A percentile compares a stretch with the other conserved stretches of the same genome.
Evolutionary conservation across 495 filamentous ascomycete species (phyloP).

Genomic region (Cryomyces minteri): DNA sequence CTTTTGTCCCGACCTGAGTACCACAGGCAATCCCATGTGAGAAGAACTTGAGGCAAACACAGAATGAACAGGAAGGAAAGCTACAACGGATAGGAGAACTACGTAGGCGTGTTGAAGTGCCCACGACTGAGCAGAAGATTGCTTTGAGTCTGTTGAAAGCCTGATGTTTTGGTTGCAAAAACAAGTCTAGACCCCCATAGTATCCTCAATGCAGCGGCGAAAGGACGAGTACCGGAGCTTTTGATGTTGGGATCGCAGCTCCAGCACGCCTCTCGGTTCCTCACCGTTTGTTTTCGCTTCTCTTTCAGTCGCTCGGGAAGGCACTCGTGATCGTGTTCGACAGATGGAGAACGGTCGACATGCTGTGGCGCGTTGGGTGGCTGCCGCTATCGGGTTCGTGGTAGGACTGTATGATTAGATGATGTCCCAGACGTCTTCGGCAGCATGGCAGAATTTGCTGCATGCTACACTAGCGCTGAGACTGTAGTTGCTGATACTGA

Average conservation of each 20-base stretch:
- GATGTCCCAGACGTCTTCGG: constrained; percentile 91
- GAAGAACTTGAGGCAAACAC: no score
- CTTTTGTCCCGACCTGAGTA: no score
- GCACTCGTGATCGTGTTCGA: no score
- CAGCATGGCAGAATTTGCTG: constrained; percentile 98
- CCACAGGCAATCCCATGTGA: no score
- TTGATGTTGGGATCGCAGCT: constrained; percentile 36
- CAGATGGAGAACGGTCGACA: no score
- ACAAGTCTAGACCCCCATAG: constrained; percentile 42
- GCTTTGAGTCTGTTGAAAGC: constrained; percentile 67
- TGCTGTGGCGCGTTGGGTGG: no score
- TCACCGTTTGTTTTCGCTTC: background rate
- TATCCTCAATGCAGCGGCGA: constrained; percentile 20
- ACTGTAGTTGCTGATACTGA: constrained; percentile 95
- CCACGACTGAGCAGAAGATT: constrained; percentile 14
- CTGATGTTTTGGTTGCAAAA: constrained; percentile 71
- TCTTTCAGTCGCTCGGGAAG: background rate
- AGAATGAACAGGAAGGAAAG: no score
- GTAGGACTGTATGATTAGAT: constrained; percentile 30
- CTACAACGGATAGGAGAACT: no score
- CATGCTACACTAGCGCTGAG: constrained; percentile 93
- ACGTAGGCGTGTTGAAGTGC: constrained; percentile 48
- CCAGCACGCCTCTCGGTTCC: constrained; percentile 15
- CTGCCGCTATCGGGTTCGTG: background rate
- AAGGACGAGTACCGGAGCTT: constrained; percentile 14